Conservation (phyloP, 2,329 filamentous ascomycete genomes). For the Epicoccum nigrum region DNA sequence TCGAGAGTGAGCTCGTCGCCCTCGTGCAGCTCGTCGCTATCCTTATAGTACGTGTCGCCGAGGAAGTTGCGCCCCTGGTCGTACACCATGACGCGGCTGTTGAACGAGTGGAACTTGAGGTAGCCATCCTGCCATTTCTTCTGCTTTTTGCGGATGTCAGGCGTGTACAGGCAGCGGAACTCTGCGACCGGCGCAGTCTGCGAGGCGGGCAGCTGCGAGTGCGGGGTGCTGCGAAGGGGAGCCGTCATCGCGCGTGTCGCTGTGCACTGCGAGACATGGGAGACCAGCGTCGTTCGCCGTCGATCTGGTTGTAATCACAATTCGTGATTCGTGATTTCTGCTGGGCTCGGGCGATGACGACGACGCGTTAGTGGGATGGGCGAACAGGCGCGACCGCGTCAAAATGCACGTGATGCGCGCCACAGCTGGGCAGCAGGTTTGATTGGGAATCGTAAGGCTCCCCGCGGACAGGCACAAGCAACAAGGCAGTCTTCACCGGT, state of each 20-base stretch:
- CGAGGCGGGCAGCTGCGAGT: conserved; percentile 53
- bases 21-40: conserved; percentile 71
- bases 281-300: neutral
- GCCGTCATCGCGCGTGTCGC: conserved; percentile 34
- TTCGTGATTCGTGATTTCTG: too few relatives aligned
- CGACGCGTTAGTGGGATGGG: neutral
- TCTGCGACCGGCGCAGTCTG: conserved; percentile 78
- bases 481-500: neutral
- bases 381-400: conserved; percentile 7
- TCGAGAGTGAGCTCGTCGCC: conserved; percentile 85
- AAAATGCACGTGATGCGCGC: neutral
- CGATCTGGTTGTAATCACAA: too few relatives aligned
- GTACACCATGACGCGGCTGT: conserved; percentile 88
- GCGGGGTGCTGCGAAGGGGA: conserved; percentile 29
- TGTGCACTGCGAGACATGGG: neutral
- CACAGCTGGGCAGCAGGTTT: neutral
- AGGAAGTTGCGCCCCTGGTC: conserved; percentile 80
- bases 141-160: conserved; percentile 82
- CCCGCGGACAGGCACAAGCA: neutral
- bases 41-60: conserved; percentile 82
- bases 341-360: conserved; percentile 3
- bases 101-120: conserved; percentile 88
- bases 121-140: conserved; percentile 95
- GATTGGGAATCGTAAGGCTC: too few relatives aligned
- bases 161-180: conserved; percentile 84